These are phyloP conservation scores for Smittium culicis DNA, from an alignment of 371 early-diverging fungal genomes.

Conservation along the genomic window DNA sequence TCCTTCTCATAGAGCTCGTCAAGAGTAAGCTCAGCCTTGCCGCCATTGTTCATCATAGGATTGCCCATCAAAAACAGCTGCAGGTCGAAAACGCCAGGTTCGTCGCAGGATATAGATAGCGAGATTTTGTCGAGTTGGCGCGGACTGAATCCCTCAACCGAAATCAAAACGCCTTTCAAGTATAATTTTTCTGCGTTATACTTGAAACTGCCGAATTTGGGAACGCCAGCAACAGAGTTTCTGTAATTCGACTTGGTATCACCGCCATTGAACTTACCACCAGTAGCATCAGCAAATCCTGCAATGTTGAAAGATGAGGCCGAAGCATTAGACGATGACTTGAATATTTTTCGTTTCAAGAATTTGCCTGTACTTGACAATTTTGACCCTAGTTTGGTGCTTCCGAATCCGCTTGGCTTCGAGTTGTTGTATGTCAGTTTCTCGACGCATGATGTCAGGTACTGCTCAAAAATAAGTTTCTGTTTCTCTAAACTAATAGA, in stretches of 20 bases:
- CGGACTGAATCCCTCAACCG: constrained; percentile 60
- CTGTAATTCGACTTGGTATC: not conserved
- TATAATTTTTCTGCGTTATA: constrained; percentile 85
- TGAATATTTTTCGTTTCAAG: not conserved
- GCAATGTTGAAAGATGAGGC: constrained; percentile 30
- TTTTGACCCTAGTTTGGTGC: constrained; percentile 17
- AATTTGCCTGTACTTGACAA: constrained; percentile 12
- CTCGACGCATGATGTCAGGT: constrained; percentile 74
- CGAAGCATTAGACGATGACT: not conserved
- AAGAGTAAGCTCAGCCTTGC: constrained; percentile 60
- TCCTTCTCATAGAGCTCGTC: constrained; percentile 88
- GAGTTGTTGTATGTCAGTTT: constrained; percentile 59
- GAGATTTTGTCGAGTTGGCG: constrained; percentile 78
- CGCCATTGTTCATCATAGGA: constrained; percentile 52
- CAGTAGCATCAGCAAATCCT: constrained; percentile 23
- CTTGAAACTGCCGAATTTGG: constrained; percentile 95
- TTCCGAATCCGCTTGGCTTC: constrained; percentile 24
- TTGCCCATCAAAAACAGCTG: constrained; percentile 70
- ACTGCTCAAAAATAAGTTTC: constrained; percentile 73
- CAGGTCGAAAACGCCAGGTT: constrained; percentile 74
- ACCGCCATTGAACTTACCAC: not conserved
- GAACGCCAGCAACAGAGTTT: not conserved
- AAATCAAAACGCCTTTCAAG: constrained; percentile 81
- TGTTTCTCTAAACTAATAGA: constrained; percentile 64
- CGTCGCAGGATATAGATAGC: constrained; percentile 82